These are phyloP conservation scores for Elsinoe ampelina DNA, from an alignment of 2,329 filamentous ascomycete genomes.

Conservation along the genomic window DNA sequence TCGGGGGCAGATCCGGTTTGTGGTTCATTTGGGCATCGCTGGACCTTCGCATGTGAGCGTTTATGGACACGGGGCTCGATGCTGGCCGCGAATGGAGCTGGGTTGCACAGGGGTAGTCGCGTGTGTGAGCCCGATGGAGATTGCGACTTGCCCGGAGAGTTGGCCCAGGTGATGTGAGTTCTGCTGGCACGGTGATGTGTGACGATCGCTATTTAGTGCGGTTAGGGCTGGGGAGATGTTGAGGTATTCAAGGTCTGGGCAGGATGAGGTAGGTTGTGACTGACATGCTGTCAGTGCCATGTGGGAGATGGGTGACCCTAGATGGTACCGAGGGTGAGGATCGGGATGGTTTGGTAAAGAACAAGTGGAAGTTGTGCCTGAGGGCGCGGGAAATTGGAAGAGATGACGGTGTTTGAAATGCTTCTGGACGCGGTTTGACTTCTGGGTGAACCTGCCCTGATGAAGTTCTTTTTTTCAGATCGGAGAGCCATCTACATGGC, in stretches of 20 bases:
- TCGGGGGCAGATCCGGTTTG: not conserved
- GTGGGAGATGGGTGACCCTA: not conserved
- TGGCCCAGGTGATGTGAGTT: not conserved
- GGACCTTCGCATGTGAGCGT: no score
- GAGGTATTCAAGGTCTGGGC: not conserved
- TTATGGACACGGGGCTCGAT: no score
- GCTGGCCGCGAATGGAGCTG: no score
- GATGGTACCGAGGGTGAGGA: not conserved
- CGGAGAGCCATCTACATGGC: no score
- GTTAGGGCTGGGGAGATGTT: not conserved
- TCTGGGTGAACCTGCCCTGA: not conserved
- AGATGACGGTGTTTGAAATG: constrained; percentile 1
- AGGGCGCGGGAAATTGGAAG: not conserved
- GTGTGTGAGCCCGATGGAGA: no score
- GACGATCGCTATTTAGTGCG: constrained; percentile 9
- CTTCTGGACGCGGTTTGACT: not conserved
- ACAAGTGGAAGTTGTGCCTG: not conserved
- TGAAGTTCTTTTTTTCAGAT: no score
- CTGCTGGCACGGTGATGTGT: not conserved
- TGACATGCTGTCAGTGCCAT: constrained; percentile 3
- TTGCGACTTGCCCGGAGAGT: no score
- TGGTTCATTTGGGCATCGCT: no score
- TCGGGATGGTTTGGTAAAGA: not conserved
- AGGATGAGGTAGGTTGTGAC: not conserved
- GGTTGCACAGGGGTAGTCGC: no score